Percentiles rank a stretch among this genome's conserved stretches.
phyloP scores from a whole-genome alignment of 2,329 filamentous ascomycete genomes.

The Cadophora sp. region DNA sequence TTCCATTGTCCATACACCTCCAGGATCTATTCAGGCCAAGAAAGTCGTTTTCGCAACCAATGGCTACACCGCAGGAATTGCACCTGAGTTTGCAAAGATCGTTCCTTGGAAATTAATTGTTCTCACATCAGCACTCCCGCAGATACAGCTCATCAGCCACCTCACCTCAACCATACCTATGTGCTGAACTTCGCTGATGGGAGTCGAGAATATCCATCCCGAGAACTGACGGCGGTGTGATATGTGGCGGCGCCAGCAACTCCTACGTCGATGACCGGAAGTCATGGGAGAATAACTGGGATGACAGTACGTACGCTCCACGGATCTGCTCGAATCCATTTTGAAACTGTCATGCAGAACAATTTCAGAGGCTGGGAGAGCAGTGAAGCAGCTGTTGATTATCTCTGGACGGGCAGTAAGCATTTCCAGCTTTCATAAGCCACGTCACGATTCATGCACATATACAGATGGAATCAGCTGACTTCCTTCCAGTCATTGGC shows the following conservation, averaged over 20 bases:
- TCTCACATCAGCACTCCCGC: conserved; percentile 43
- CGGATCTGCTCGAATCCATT: conserved; percentile 51
- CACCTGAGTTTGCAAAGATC: conserved; percentile 66
- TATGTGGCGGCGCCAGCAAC: conserved; percentile 51
- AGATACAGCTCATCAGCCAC: conserved; percentile 22
- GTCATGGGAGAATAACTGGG: conserved; percentile 55
- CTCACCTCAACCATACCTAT: conserved; percentile 35
- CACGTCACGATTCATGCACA: not conserved
- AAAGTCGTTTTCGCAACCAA: conserved; percentile 72
- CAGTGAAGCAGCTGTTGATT: conserved; percentile 47
- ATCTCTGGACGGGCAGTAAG: conserved; percentile 37
- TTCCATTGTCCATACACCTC: conserved; percentile 58
- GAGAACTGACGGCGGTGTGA: conserved; percentile 41
- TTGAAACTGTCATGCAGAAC: conserved; percentile 55
- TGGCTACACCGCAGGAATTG: conserved; percentile 66
- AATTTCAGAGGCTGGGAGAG: conserved; percentile 57
- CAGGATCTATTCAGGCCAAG: conserved; percentile 59
- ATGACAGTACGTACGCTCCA: conserved; percentile 54
- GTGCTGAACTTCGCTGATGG: conserved; percentile 26
- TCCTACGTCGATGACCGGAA: conserved; percentile 42
- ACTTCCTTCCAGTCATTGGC: conserved; percentile 48
- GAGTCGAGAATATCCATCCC: conserved; percentile 40
- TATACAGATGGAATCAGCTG: not conserved
- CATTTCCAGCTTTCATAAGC: conserved; percentile 2
- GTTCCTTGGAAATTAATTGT: conserved; percentile 61